phyloP scores from a whole-genome alignment of 2,329 filamentous ascomycete genomes.

The Fusarium chaquense region DNA sequence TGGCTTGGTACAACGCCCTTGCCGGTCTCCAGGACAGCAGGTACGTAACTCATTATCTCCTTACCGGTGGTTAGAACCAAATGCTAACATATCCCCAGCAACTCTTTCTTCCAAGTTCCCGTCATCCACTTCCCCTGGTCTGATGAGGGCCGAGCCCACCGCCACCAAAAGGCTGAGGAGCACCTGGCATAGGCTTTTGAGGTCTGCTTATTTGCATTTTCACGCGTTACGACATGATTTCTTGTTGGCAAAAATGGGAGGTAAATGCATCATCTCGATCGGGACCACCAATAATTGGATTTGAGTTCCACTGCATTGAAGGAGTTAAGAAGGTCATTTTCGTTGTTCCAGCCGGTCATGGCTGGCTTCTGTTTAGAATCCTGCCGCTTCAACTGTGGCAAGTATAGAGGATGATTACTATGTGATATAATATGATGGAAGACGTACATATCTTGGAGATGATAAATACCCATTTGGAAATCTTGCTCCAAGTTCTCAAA shows the following conservation, averaged over 20 bases:
- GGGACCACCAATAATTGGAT: background rate
- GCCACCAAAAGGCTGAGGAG: constrained; percentile 58
- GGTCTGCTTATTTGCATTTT: constrained; percentile 27
- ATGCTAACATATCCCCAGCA: constrained; percentile 66
- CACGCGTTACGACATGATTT: constrained; percentile 40
- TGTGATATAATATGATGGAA: constrained; percentile 31
- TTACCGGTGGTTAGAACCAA: background rate
- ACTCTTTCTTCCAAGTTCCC: constrained; percentile 90
- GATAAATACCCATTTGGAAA: constrained; percentile 1
- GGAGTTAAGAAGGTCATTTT: constrained; percentile 24
- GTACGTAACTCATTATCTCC: constrained; percentile 56
- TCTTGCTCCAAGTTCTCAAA: background rate
- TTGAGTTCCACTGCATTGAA: constrained; percentile 6
- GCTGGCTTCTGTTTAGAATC: constrained; percentile 10
- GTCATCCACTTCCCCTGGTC: constrained; percentile 97
- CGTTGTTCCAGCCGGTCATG: constrained; percentile 11
- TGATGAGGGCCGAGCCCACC: constrained; percentile 74
- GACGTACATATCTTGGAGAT: constrained; percentile 36
- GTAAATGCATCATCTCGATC: background rate
- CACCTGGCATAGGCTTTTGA: constrained; percentile 37
- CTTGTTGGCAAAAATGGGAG: constrained; percentile 21
- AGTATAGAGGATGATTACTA: constrained; percentile 19
- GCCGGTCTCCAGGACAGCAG: constrained; percentile 82
- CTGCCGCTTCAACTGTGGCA: constrained; percentile 1
- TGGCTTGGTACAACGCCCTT: constrained; percentile 89